These are phyloP conservation scores for Diaporthe batatas DNA, from an alignment of 2,329 filamentous ascomycete genomes.

Conservation along the genomic window DNA sequence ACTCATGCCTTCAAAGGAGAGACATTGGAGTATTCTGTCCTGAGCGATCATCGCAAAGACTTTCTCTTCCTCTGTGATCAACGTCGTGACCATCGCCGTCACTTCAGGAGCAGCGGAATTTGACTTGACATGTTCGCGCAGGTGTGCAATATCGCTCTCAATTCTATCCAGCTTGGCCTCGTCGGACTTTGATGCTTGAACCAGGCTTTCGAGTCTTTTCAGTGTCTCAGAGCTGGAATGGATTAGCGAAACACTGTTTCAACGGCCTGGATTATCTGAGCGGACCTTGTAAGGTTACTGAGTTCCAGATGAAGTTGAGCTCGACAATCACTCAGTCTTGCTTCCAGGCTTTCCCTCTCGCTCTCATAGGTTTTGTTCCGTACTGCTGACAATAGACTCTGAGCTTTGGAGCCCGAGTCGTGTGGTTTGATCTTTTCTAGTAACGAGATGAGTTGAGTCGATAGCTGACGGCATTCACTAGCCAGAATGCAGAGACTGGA, in stretches of 20 bases:
- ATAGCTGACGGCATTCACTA: neutral
- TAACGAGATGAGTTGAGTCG: neutral
- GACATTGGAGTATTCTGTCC: neutral
- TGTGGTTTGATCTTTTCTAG: slow-evolving; percentile 19
- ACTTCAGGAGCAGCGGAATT: neutral
- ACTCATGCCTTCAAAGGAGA: slow-evolving; percentile 5
- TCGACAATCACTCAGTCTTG: neutral
- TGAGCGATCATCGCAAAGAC: neutral
- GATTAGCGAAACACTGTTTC: neutral
- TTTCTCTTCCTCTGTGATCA: slow-evolving; percentile 8
- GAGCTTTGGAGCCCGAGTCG: neutral
- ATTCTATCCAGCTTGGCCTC: slow-evolving; percentile 9
- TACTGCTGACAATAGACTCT: neutral
- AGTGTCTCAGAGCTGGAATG: neutral
- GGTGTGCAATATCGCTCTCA: neutral
- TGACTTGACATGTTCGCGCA: neutral
- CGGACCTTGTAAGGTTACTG: neutral
- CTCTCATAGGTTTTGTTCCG: slow-evolving; percentile 16
- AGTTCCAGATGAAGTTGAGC: slow-evolving; percentile 20
- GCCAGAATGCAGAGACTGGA: neutral
- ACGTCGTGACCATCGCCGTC: neutral
- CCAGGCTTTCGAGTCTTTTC: neutral
- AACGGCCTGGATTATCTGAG: neutral
- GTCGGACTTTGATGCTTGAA: slow-evolving; percentile 1
- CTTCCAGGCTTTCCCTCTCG: slow-evolving; percentile 11